Percentiles rank a stretch among this genome's conserved stretches.
These are phyloP conservation scores for Populus nigra DNA, from an alignment of 345 rosid genomes.

Conservation along the genomic window DNA sequence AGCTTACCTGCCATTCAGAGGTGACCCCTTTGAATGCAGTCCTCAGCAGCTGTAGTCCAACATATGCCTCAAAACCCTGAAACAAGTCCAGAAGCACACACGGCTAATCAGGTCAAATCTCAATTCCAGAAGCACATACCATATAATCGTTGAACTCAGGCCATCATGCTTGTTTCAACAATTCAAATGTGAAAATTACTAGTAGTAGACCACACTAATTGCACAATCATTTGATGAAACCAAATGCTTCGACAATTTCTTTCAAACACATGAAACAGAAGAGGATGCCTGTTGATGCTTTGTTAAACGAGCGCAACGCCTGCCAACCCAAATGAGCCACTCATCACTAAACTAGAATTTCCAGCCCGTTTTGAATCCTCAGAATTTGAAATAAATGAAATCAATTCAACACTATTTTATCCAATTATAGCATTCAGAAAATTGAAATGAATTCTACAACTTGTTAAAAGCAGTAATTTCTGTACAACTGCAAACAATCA, in stretches of 20 bases:
- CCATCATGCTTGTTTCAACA: neutral
- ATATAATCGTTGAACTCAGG: neutral
- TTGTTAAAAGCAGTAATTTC: neutral
- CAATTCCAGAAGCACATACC: neutral
- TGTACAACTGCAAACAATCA: neutral
- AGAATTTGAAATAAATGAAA: neutral
- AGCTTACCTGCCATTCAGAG: conserved; percentile 86
- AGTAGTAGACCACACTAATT: neutral
- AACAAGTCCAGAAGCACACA: conserved; percentile 19
- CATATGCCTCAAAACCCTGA: conserved; percentile 93
- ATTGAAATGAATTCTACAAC: neutral
- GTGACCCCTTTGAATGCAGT: conserved; percentile 69
- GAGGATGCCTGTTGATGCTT: neutral
- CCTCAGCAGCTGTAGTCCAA: conserved; percentile 76
- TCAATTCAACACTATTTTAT: neutral
- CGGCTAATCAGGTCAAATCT: neutral
- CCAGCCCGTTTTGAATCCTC: neutral
- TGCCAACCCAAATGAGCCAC: neutral
- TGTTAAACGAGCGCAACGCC: neutral
- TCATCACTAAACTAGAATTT: neutral
- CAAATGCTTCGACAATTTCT: neutral
- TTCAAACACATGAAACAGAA: neutral
- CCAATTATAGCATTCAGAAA: neutral
- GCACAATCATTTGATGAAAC: neutral
- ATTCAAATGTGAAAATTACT: neutral